Evolutionary conservation across 1,139 yeast species (phyloP), one percentile per base, ranked within the genome.

Genomic region (Suhomyces yuchorum): DNA sequence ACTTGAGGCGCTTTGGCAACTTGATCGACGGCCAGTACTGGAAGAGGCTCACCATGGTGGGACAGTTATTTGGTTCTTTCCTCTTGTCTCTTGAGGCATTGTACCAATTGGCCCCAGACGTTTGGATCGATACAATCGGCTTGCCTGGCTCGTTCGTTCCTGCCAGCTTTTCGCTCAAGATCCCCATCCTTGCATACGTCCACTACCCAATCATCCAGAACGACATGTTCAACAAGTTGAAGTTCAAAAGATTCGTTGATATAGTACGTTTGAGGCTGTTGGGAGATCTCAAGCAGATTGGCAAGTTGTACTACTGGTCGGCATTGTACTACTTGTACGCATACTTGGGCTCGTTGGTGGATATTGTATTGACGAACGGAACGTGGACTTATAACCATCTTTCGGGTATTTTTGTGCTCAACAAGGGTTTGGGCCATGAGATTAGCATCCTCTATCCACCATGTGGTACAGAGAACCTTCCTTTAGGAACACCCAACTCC

Each of bases 51-150:
- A 93, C 98, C 0, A 73, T 95, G 52, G 57, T 89, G 4, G 96
- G 97, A 19, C 99, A 95, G 69, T 88, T 96, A 2, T 47, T 90
- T 15, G 98, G 98, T 1, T 82, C 96, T 1, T 62, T 82, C 9
- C 54, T 85, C 18, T 70, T 93, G 40, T 81, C 89, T 0, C 69
- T 82, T 46, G 95, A 88, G 61, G 96, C 96, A 0, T 63, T 90
- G 50, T 68, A 71, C 52, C 78, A 77, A 55, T 74, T 89, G 37
- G 75, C 86, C 7, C 97, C 98, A 0, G 98, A 93, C 65, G 77
- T 91, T n/a, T 91, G 92, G 82, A 75, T 93, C 32, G 99, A 95
- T 61, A 92, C 99, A 1, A 86, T 90, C 78, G 99, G 99, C 0
- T 82, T 89, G 51, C 98, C 99, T 0, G 93, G 93, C 48, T 73